Evolutionary conservation across 2,329 filamentous ascomycete species (phyloP).

Genomic region (Aspergillus calidoustus): DNA sequence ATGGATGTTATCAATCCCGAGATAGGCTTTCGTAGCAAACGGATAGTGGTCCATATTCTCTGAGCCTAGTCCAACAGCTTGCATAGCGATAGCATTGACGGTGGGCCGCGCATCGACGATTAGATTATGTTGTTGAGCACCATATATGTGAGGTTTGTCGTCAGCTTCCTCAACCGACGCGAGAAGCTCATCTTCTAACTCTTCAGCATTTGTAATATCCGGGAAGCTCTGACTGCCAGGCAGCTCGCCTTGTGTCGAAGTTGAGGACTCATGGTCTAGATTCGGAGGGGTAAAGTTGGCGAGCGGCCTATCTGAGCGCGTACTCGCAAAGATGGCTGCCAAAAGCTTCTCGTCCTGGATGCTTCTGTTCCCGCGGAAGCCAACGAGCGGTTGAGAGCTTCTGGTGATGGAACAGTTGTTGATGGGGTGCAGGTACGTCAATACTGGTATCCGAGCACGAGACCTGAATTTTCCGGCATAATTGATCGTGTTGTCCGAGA

Average conservation of each 20-base stretch:
- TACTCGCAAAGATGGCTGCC: constrained; percentile 86
- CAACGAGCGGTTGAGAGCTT: constrained; percentile 89
- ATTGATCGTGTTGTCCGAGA: constrained; percentile 96
- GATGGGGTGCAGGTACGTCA: constrained; percentile 93
- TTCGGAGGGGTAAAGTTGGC: constrained; percentile 44
- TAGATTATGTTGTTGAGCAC: constrained; percentile 88
- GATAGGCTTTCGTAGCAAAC: constrained; percentile 85
- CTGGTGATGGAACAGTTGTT: constrained; percentile 97
- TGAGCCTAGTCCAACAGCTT: constrained; percentile 87
- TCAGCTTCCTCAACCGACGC: constrained; percentile 60
- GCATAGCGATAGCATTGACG: constrained; percentile 93
- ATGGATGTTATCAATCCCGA: constrained; percentile 98
- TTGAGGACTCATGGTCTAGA: constrained; percentile 49
- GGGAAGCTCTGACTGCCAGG: constrained; percentile 45
- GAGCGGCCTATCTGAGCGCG: constrained; percentile 52
- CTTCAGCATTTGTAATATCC: constrained; percentile 66
- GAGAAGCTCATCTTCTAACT: constrained; percentile 71
- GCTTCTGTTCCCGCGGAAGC: constrained; percentile 83
- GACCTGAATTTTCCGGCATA: constrained; percentile 91
- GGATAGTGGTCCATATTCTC: constrained; percentile 99
- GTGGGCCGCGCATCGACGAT: constrained; percentile 95
- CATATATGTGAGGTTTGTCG: constrained; percentile 73
- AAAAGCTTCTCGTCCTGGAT: constrained; percentile 95
- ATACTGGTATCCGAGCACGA: constrained; percentile 80
- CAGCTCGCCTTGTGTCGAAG: constrained; percentile 55